A percentile compares a stretch with the other conserved stretches of the same genome.
Conservation (phyloP, 2,329 filamentous ascomycete genomes). For the Pyricularia sp. region DNA sequence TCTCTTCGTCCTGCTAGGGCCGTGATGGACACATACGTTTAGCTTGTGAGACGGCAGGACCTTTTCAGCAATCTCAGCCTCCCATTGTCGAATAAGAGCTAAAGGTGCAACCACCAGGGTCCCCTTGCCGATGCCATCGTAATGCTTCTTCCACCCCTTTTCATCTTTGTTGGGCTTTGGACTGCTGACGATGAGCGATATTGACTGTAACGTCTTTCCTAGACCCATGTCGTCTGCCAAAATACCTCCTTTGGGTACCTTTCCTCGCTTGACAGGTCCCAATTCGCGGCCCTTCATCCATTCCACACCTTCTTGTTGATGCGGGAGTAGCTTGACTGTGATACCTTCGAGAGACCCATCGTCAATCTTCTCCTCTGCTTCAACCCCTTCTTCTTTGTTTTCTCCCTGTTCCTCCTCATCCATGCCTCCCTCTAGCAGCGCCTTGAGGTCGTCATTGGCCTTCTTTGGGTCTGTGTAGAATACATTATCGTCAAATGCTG, state of each 20-base stretch:
- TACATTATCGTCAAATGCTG: constrained; percentile 25
- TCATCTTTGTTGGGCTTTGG: constrained; percentile 50
- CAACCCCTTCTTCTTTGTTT: constrained; percentile 44
- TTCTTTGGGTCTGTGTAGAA: constrained; percentile 59
- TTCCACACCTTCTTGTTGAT: constrained; percentile 84
- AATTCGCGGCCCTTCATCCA: constrained; percentile 95
- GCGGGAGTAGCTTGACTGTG: constrained; percentile 76
- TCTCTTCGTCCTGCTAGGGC: constrained; percentile 69
- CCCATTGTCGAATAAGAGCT: constrained; percentile 94
- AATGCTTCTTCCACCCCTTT: constrained; percentile 53
- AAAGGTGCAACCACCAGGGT: constrained; percentile 89
- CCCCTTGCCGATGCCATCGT: constrained; percentile 55
- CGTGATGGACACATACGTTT: constrained; percentile 82
- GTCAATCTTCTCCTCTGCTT: constrained; percentile 27
- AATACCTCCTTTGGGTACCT: constrained; percentile 80
- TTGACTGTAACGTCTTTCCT: constrained; percentile 90
- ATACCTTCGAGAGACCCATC: constrained; percentile 59
- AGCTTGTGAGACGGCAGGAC: constrained; percentile 57
- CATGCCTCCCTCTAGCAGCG: constrained; percentile 67
- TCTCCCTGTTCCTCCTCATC: constrained; percentile 54
- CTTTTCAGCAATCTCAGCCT: constrained; percentile 78
- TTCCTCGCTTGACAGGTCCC: constrained; percentile 68
- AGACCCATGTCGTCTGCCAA: constrained; percentile 95
- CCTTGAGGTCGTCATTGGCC: constrained; percentile 66
- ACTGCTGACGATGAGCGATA: constrained; percentile 71